Evolutionary conservation across 306 rosid species (phyloP), one percentile per base, ranked within the genome.

Genomic region (Gillenia trifoliata): DNA sequence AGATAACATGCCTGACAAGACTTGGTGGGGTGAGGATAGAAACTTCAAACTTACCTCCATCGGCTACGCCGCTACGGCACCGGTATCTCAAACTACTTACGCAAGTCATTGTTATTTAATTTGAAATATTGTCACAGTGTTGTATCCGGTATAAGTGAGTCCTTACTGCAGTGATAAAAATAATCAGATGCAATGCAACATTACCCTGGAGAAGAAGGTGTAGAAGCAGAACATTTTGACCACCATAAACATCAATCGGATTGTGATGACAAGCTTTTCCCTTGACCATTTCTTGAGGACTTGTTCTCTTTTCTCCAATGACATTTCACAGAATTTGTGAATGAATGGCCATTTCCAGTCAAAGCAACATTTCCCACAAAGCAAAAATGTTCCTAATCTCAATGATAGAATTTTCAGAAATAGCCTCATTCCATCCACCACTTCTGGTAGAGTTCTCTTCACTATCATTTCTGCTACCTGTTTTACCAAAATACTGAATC

Each of bases 261-360:
- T 78, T 75, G 90, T 89, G 2, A 80, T 4, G 60, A 83, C 60
- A 76, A 66, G 75, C 28, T 71, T 88, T 60, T 81, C 83, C 69
- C 73, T 87, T 13, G 96, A 82, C 97, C 99, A 94, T 3, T 77
- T 79, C 75, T 75, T 68, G 55, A 94, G 88, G 67, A 89, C 70
- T 36, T 70, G 8, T 75, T 94, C 97, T 79, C 96, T 92, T 74
- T 90, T 94, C 11, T 87, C 89, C 86, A 87, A 31, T 3, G 96
- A 50, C 76, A 94, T 78, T 34, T 94, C 99, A 50, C 92, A 84
- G 73, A 94, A 94, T 4, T 70, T 86, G 71, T 67, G 88, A 78
- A 94, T 63, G 72, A 90, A 88, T 11, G 99, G 99, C 97, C 95
- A 87, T 63, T 74, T 87, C 84, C 83, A 59, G 19, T 88, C 89